Evolutionary conservation across 805 yeast genomes (phyloP).

Genomic region (Cyberlindnera euphorbiae): DNA sequence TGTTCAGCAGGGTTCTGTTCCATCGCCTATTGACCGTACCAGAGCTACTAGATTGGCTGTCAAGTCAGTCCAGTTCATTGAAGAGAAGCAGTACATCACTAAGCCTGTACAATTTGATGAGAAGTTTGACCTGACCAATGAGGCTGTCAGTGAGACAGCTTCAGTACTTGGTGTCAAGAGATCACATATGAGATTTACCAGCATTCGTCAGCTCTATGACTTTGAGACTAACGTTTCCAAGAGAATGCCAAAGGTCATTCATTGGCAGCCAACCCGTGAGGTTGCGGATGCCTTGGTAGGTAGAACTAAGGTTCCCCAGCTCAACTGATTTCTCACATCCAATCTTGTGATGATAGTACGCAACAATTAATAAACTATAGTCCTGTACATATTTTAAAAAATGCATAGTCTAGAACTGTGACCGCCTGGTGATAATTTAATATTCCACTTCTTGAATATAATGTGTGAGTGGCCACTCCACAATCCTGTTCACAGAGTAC

Average conservation of each 20-base stretch:
- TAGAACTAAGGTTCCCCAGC: slow-evolving; percentile 32
- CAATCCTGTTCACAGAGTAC: no score
- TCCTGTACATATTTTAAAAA: no score
- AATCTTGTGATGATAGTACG: neutral
- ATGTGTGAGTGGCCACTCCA: no score
- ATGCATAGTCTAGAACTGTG: no score
- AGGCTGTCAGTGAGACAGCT: slow-evolving; percentile 48
- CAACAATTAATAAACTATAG: neutral
- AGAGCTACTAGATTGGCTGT: slow-evolving; percentile 87
- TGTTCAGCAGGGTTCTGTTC: slow-evolving; percentile 95
- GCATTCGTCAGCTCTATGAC: slow-evolving; percentile 75
- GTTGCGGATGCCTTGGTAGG: slow-evolving; percentile 85
- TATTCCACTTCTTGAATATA: no score
- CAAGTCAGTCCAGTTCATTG: slow-evolving; percentile 84
- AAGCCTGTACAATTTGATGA: slow-evolving; percentile 43
- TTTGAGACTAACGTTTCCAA: slow-evolving; percentile 74
- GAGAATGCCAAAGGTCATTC: slow-evolving; percentile 86
- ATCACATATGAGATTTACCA: slow-evolving; percentile 68
- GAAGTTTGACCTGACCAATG: slow-evolving; percentile 37
- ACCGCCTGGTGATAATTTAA: no score
- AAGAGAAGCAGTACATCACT: slow-evolving; percentile 47
- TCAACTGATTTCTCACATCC: no score
- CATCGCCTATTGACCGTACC: slow-evolving; percentile 91
- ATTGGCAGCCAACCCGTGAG: slow-evolving; percentile 74
- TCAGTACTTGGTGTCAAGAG: slow-evolving; percentile 80